Conservation (phyloP, 306 rosid genomes). For the Quercus wislizeni region DNA sequence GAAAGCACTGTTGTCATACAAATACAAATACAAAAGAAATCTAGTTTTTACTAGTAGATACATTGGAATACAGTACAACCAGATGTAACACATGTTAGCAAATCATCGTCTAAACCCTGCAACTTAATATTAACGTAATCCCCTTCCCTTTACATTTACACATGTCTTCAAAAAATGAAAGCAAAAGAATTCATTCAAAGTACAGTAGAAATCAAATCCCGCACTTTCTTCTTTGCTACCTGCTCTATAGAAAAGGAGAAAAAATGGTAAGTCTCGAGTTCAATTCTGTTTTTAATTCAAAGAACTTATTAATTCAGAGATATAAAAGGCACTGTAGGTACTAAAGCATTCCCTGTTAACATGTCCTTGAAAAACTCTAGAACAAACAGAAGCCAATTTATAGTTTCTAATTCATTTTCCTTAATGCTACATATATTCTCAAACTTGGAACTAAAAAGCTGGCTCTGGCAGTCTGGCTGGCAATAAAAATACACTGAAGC, state of each 20-base stretch:
- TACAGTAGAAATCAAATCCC: background rate
- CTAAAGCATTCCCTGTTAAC: too few species aligned
- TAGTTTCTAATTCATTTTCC: too few species aligned
- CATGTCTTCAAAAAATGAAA: background rate
- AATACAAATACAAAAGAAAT: too few species aligned
- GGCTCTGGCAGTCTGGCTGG: background rate
- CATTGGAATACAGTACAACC: background rate
- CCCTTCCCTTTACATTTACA: background rate
- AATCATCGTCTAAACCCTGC: background rate
- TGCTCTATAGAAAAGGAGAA: background rate
- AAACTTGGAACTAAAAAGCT: background rate
- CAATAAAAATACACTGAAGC: too few species aligned
- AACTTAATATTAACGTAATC: background rate
- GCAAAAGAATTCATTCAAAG: background rate
- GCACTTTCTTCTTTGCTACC: slow-evolving; percentile 7
- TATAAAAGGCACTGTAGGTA: background rate
- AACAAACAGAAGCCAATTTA: background rate
- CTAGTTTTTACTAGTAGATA: background rate
- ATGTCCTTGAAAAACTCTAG: background rate
- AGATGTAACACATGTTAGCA: background rate
- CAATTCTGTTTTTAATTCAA: background rate
- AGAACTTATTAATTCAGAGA: background rate
- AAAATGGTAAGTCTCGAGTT: background rate
- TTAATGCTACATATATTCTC: too few species aligned
- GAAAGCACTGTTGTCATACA: too few species aligned